These are phyloP conservation scores for Amaranthus cruentus DNA, from an alignment of 148 eudicot genomes.

Conservation along the genomic window DNA sequence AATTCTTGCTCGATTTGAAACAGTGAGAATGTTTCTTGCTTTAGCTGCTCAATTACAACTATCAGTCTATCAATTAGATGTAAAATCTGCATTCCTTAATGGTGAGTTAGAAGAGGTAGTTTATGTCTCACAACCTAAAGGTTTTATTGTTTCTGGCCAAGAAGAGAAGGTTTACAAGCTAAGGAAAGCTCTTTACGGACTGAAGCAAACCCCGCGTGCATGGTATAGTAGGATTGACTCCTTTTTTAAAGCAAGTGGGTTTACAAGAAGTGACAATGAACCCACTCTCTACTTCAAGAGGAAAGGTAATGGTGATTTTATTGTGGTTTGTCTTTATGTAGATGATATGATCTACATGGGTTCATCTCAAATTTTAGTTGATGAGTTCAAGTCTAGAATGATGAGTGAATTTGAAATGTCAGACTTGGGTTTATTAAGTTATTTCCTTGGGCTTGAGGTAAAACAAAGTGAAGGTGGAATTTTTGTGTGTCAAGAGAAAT, in stretches of 20 bases:
- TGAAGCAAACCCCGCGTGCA: neutral
- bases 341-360: neutral
- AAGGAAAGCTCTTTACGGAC: neutral
- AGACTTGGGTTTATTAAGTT: neutral
- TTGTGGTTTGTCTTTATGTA: neutral
- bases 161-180: neutral
- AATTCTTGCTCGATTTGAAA: neutral
- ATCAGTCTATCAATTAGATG: neutral
- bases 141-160: neutral
- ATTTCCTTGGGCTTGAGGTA: slow-evolving; percentile 7
- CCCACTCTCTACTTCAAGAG: neutral
- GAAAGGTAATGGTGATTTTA: neutral
- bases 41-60: neutral
- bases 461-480: slow-evolving; percentile 5
- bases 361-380: neutral
- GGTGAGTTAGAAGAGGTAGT: neutral
- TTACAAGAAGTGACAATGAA: too few species aligned
- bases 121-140: neutral
- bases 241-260: too few species aligned
- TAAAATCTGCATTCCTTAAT: neutral
- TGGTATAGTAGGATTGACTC: neutral
- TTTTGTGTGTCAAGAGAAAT: slow-evolving; percentile 14
- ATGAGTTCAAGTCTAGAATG: neutral
- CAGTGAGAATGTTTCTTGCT: neutral
- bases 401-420: neutral